These are phyloP conservation scores for Candida silvatica DNA, from an alignment of 805 yeast genomes.

Conservation along the genomic window DNA sequence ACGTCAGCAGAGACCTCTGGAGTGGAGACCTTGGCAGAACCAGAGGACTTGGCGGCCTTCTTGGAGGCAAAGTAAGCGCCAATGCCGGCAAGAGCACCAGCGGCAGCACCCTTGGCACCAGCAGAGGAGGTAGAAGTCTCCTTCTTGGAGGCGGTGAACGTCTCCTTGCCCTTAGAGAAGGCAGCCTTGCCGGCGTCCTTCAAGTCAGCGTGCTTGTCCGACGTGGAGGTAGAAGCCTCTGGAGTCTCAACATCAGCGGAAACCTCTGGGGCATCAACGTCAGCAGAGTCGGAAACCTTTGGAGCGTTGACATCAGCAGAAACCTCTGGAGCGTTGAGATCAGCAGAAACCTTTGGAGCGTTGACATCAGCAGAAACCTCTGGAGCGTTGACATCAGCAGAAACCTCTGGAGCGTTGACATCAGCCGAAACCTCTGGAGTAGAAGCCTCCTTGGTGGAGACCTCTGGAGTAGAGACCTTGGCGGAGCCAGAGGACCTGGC, in stretches of 20 bases:
- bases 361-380: background rate
- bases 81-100: background rate
- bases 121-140: background rate
- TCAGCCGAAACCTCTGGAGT: background rate
- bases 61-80: slow-evolving; percentile 1
- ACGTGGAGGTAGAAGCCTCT: background rate
- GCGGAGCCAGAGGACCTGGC: background rate
- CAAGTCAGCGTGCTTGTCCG: background rate
- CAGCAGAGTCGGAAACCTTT: background rate
- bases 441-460: background rate
- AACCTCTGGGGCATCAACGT: background rate
- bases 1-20: background rate
- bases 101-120: background rate
- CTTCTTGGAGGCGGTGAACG: background rate
- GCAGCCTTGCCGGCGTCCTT: background rate
- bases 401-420: background rate
- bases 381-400: background rate
- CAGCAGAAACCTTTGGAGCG: background rate
- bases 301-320: background rate
- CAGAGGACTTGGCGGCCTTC: background rate
- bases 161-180: background rate
- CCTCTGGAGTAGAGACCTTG: background rate
- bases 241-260: background rate
- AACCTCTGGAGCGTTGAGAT: background rate
- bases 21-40: background rate